Base-by-base conservation (phyloP, 1,284 basidiomycete species). In the Boletus sp. region DNA sequence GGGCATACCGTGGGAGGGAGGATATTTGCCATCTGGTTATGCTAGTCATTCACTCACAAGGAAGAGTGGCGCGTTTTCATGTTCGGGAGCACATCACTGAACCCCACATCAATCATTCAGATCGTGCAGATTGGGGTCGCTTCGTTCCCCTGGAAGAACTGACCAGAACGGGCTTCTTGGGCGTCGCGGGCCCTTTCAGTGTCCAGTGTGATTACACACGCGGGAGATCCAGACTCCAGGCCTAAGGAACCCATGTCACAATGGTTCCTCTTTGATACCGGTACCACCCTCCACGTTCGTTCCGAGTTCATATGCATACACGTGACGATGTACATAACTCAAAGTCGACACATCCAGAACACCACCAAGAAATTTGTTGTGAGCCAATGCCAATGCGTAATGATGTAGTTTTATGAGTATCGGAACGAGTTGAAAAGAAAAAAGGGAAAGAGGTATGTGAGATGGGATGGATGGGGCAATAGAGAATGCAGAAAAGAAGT, bases 351-450 rank as follows among this genome's bases (percentile, higher is more conserved):
- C 27, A 20, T 16, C 18, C 46, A 31, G 3, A 27, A 42, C n/a
- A 24, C 39, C 36, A 56, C n/a, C 57, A 56, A 61, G 49, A 66
- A 42, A 46, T 42, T 46, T 52, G 31, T 49, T 20, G 45, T 33
- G 24, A 57, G 47, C 31, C 36, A 47, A 60, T 65, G 47, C 35
- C 47, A 24, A 48, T 58, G 52, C 35, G 29, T 44, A 42, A 53
- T 46, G 46, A 54, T 53, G 49, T 24, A 51, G 12, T 46, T 46
- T 50, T 24, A 36, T 27, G 49, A 47, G 15, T 18, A 44, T 43
- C 47, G 41, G 31, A 36, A 46, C 33, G 12, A 54, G 20, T 46
- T 20, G 33, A 33, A 50, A 46, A 36, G 39, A 20, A 35, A n/a
- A 54, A 16, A 42, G 35, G 16, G 15, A 44, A 36, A 4, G 22